Evolutionary conservation across 2,329 filamentous ascomycete species (phyloP), one percentile per base, ranked within the genome.

Genomic region (Calonectria pseudoreteaudii): DNA sequence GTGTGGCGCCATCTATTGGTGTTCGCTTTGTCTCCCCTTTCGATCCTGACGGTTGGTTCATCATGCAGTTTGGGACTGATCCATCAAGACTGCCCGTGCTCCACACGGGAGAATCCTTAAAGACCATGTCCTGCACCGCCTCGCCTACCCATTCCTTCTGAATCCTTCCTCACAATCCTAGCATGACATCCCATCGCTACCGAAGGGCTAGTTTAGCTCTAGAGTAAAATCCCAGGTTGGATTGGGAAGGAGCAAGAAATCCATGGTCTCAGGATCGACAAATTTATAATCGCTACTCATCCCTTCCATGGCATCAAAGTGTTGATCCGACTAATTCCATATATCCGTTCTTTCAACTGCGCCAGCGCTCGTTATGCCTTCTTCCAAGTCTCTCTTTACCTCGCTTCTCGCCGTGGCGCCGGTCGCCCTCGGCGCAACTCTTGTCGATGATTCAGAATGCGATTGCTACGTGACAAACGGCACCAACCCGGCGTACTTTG

Each of bases 381-480:
- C 74, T 36, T 69, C 73, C 18, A 81, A 73, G 62, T 65, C 68
- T 26, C n/a, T 80, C 44, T 28, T 80, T 60, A 34, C 74, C 4
- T 78, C 78, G n/a, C 73, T 80, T 50, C 76, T 81, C n/a, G 70
- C 74, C 23, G 70, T 71, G 14, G 75, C 77, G 34, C 76, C 78
- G 14, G 30, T 75, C 68, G 76, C 73, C 38, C 26, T 80, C 34
- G 77, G 68, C n/a, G 64, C 56, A 2, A 68, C 67, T 7, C 56
- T 41, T 5, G 74, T 74, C 53, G 75, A 81, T 36, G 75, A 79
- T 60, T 75, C 77, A 13, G 52, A 79, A 47, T 83, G 82, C 70
- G 81, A 83, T 67, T 83, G 82, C 67, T 83, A 81, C n/a, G 69
- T 82, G 20, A 81, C 75, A 10, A 76, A 80, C 26, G 80, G 79